Evolutionary conservation across 2,329 filamentous ascomycete genomes (phyloP), one percentile per base, ranked within the genome.

Genomic region (Tolypocladium sp.): DNA sequence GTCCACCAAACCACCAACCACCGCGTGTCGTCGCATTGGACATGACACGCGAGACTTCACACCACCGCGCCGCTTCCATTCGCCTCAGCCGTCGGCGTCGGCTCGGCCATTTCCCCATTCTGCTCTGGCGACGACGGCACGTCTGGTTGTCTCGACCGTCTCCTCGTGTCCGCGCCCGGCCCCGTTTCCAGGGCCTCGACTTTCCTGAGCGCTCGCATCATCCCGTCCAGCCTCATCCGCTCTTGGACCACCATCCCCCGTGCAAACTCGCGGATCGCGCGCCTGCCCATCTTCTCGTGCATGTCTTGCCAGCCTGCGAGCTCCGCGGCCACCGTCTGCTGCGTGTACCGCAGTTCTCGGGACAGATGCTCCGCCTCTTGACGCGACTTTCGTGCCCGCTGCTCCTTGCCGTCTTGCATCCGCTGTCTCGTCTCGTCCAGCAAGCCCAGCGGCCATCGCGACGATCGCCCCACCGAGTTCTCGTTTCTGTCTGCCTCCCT

Each of bases 281-380:
- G 83, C 61, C 86, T 79, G 1, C 90, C 92, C 75, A 90, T 85
- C 67, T 83, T 85, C 64, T 91, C 90, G 68, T 96, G 86, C 76
- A 92, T 84, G 46, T 95, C 91, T 68, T 96, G 92, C 91, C 94
- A 99, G 20, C 90, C 92, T 0, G 94, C 94, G 59, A 99, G 74
- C 75, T 99, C 94, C 2, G 86, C 82, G 8, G 95, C 93, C 30
- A 97, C 93, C 17, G 93, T 91, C 72, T 95, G 91, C 75, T 97
- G 93, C 55, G 92, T 96, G 72, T 94, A 96, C 56, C 91, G 79
- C 58, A 99, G 77, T 73, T 99, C 94, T 57, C 85, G 85, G 0
- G 88, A 87, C n/a, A 96, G 74, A 51, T 85, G 83, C 25, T 87
- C 83, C 13, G 90, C 82, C 69, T 97, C 91, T 22, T 80, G 74